A percentile compares a stretch with the other conserved stretches of the same genome.
Conservation (phyloP, 768 basidiomycete species). For the Podaxis sp. region DNA sequence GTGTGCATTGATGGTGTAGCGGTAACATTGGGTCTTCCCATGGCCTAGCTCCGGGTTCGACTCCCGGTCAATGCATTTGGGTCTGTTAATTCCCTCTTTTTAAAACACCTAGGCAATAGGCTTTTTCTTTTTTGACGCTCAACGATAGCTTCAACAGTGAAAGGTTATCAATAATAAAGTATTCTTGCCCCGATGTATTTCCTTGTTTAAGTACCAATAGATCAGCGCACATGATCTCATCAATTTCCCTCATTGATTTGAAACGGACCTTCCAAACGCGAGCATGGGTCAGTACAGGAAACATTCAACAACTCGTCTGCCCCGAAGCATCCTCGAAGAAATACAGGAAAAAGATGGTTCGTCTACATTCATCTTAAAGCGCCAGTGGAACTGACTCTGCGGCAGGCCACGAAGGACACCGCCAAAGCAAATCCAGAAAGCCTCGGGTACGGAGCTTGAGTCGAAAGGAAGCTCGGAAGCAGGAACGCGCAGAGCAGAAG, state of each 20-base stretch:
- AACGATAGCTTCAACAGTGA: not conserved
- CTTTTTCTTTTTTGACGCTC: not conserved
- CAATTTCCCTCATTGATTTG: not conserved
- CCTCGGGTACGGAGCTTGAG: slow-evolving; percentile 22
- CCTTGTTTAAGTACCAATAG: slow-evolving; percentile 10
- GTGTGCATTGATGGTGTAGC: slow-evolving; percentile 63
- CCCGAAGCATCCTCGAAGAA: slow-evolving; percentile 4
- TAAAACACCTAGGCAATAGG: not conserved
- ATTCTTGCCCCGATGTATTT: not conserved
- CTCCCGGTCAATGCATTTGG: slow-evolving; percentile 46
- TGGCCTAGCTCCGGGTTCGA: slow-evolving; percentile 56
- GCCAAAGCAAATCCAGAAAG: not conserved
- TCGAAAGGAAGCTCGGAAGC: slow-evolving; percentile 65
- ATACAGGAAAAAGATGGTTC: not conserved
- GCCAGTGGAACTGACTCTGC: not conserved
- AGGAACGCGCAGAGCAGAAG: slow-evolving; percentile 57
- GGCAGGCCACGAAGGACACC: not conserved
- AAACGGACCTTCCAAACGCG: not conserved
- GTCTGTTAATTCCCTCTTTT: not conserved
- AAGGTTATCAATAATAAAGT: too few relatives aligned
- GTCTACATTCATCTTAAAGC: not conserved
- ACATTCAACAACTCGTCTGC: slow-evolving; percentile 8
- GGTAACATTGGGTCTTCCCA: slow-evolving; percentile 91
- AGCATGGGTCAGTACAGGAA: not conserved
- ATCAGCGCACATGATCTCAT: not conserved